phyloP scores from a whole-genome alignment of 192 early-diverging fungal species.

The Spinellus fusiger region DNA sequence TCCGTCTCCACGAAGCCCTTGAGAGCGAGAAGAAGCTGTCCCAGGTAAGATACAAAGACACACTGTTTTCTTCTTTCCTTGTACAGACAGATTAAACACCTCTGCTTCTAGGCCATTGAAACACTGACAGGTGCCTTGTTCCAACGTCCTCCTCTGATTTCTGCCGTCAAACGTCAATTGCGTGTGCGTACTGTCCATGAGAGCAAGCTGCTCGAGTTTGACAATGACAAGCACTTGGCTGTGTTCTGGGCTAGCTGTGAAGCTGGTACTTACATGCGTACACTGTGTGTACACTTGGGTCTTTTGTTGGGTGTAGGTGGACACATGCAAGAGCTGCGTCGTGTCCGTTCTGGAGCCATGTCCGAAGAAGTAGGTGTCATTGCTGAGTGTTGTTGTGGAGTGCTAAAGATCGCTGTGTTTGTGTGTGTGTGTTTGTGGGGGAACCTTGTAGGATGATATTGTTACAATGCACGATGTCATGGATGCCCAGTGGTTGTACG shows the following conservation, averaged over 20 bases:
- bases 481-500: constrained; percentile 98
- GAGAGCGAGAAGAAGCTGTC: constrained; percentile 84
- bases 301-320: constrained; percentile 92
- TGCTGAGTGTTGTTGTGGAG: not conserved
- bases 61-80: not conserved
- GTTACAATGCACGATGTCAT: constrained; percentile 98
- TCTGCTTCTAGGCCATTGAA: constrained; percentile 65
- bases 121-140: constrained; percentile 97
- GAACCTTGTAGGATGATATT: constrained; percentile 66
- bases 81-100: not conserved
- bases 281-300: constrained; percentile 97
- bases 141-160: constrained; percentile 98
- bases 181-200: constrained; percentile 98
- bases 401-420: not conserved
- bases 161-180: constrained; percentile 98
- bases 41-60: constrained; percentile 36
- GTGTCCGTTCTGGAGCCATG: constrained; percentile 89
- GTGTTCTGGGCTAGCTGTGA: constrained; percentile 99
- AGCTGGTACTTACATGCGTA: constrained; percentile 99
- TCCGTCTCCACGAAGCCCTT: constrained; percentile 92
- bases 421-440: not conserved
- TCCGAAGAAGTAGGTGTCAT: constrained; percentile 67
- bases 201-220: constrained; percentile 91
- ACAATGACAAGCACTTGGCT: constrained; percentile 92
- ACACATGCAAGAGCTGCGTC: constrained; percentile 98